Evolutionary conservation across 1,284 basidiomycete genomes (phyloP).

Genomic region (Mycena sp.): DNA sequence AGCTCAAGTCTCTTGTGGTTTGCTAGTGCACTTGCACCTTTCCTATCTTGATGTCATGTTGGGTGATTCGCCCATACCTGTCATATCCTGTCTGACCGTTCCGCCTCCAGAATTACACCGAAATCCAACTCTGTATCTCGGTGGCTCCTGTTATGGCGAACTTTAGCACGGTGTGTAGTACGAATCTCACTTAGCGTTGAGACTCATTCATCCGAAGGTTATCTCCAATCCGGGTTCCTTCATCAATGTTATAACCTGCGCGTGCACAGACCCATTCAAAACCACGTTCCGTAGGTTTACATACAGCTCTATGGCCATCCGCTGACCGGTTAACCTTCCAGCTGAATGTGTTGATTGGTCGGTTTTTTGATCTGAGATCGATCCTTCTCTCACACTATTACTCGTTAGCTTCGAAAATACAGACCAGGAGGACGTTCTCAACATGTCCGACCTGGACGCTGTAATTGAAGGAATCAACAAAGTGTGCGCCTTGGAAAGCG

Average conservation of each 20-base stretch:
- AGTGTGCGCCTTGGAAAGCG: constrained; percentile 61
- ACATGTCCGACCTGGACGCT: constrained; percentile 53
- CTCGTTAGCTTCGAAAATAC: constrained; percentile 62
- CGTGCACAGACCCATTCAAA: constrained; percentile 69
- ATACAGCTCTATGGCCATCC: constrained; percentile 59
- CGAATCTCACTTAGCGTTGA: background rate
- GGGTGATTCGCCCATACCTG: too few relatives aligned
- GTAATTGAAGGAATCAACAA: constrained; percentile 60
- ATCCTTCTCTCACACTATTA: constrained; percentile 7
- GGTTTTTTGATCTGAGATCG: constrained; percentile 21
- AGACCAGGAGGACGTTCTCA: constrained; percentile 63
- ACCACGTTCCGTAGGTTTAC: constrained; percentile 34
- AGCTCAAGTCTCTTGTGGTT: background rate
- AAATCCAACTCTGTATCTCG: constrained; percentile 64
- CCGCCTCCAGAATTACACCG: constrained; percentile 53
- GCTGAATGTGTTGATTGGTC: constrained; percentile 78
- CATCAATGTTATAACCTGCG: constrained; percentile 61
- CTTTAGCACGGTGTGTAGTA: constrained; percentile 58
- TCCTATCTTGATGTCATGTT: background rate
- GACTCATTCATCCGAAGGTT: constrained; percentile 52
- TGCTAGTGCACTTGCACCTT: background rate
- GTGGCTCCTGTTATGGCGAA: constrained; percentile 69
- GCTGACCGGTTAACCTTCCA: constrained; percentile 40
- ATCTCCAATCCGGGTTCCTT: constrained; percentile 72
- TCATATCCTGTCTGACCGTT: background rate